Evolutionary conservation across 306 rosid genomes (phyloP), one percentile per base, ranked within the genome.

Genomic region (Senna tora): DNA sequence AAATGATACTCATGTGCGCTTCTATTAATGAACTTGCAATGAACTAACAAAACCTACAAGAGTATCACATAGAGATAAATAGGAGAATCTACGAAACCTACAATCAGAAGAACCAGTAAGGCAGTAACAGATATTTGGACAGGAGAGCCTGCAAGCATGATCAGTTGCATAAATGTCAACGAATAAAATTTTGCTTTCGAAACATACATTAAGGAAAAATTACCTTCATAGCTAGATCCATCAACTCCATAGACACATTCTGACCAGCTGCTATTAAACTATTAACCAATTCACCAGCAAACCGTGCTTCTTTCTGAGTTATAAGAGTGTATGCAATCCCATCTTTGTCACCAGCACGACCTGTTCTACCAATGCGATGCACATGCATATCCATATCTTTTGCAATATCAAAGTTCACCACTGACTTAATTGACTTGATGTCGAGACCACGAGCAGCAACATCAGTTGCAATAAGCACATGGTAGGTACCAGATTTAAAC

Each of bases 371-470:
- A 81, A 94, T 91, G 53, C 98, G 97, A 88, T 94, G 98, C 33
- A 94, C 97, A 75, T 94, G 98, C 98, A 94, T 91, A 85, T 94
- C 98, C 98, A 94, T 91, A 78, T 94, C 99, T 78, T 84, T 94
- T 43, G 99, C 99, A 82, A 88, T 89, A 80, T 94, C 99, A 73
- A 94, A 89, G 87, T 94, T 94, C 34, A 94, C 97, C 55, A 94
- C 99, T 19, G 97, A 91, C 84, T 94, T 94, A 25, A 94, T 91
- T 50, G 99, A 94, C 80, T 94, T 94, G 71, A 94, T 94, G 69
- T 94, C 96, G 72, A 94, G 99, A 81, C 99, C 99, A 51, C 99
- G 99, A 10, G 99, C 99, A 45, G 99, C 99, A 71, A 94, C 99
- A 81, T 94, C 99, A 87, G 99, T 94, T 38, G 99, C 99, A 84